phyloP scores from a whole-genome alignment of 192 early-diverging fungal species.

The Mortierella claussenii region DNA sequence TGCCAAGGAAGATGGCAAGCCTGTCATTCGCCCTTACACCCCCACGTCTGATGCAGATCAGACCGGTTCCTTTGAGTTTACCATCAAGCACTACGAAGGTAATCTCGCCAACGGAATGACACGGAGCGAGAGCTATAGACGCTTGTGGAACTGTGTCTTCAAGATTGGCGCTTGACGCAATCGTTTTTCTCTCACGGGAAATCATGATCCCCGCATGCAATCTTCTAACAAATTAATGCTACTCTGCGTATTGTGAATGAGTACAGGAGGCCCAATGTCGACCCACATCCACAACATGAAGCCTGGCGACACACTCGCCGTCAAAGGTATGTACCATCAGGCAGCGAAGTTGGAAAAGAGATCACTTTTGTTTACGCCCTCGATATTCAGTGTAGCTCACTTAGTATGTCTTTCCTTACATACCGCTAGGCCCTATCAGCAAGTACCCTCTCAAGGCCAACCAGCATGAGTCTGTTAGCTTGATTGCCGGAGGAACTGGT shows the following conservation, averaged over 20 bases:
- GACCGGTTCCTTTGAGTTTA: slow-evolving; percentile 72
- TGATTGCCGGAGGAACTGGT: slow-evolving; percentile 84
- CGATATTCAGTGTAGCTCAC: too few species aligned
- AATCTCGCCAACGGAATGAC: too few species aligned
- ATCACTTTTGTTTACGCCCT: too few species aligned
- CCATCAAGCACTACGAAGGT: slow-evolving; percentile 74
- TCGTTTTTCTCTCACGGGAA: background rate
- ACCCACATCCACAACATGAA: slow-evolving; percentile 68
- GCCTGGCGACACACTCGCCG: slow-evolving; percentile 77
- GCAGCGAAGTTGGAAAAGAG: too few species aligned
- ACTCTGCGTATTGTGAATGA: background rate
- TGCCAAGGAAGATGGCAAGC: slow-evolving; percentile 68
- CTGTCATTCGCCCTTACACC: slow-evolving; percentile 83
- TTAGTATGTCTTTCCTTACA: too few species aligned
- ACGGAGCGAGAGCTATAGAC: too few species aligned
- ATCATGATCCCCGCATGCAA: too few species aligned
- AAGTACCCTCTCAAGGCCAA: slow-evolving; percentile 73
- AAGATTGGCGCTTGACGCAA: background rate
- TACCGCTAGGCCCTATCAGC: slow-evolving; percentile 69
- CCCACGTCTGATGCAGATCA: slow-evolving; percentile 65
- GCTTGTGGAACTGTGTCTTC: too few species aligned
- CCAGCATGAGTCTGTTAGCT: slow-evolving; percentile 67
- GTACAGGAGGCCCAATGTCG: slow-evolving; percentile 63
- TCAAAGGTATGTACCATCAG: slow-evolving; percentile 63
- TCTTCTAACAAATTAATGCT: background rate